Conservation (phyloP, 1,139 yeast species). For the Taphrina wiesneri region DNA sequence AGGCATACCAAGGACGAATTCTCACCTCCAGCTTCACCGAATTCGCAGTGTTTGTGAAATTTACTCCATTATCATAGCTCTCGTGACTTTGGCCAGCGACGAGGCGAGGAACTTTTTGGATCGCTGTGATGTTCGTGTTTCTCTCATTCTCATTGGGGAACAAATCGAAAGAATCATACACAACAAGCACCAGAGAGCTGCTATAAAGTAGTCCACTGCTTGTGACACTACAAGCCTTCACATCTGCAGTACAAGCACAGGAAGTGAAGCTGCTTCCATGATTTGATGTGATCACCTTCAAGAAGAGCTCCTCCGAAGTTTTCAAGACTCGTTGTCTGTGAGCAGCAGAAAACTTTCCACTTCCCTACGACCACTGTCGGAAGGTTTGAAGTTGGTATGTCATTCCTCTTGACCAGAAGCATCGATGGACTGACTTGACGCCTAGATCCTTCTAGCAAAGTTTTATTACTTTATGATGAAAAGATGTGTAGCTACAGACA, state of each 20-base stretch:
- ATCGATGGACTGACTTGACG: not conserved
- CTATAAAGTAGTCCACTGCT: too few relatives aligned
- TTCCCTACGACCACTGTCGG: not conserved
- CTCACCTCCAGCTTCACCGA: not conserved
- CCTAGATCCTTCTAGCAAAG: conserved; percentile 26
- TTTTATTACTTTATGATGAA: conserved; percentile 28
- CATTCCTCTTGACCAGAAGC: not conserved
- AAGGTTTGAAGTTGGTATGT: conserved; percentile 9
- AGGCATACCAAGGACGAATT: not conserved
- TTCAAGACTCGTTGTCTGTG: not conserved
- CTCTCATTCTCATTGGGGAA: not conserved
- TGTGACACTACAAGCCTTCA: too few relatives aligned
- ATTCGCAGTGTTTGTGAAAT: too few relatives aligned
- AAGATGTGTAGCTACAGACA: conserved; percentile 24
- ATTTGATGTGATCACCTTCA: not conserved
- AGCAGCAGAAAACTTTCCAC: not conserved
- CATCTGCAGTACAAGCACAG: not conserved
- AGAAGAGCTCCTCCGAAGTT: conserved; percentile 1
- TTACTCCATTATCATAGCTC: too few relatives aligned
- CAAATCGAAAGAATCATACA: too few relatives aligned
- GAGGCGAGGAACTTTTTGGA: too few relatives aligned
- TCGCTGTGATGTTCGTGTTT: too few relatives aligned
- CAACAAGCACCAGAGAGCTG: too few relatives aligned
- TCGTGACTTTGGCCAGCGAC: too few relatives aligned
- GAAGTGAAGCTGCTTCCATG: too few relatives aligned